Evolutionary conservation across 2,329 filamentous ascomycete genomes (phyloP), one percentile per base, ranked within the genome.

Genomic region (Massarina eburnea): DNA sequence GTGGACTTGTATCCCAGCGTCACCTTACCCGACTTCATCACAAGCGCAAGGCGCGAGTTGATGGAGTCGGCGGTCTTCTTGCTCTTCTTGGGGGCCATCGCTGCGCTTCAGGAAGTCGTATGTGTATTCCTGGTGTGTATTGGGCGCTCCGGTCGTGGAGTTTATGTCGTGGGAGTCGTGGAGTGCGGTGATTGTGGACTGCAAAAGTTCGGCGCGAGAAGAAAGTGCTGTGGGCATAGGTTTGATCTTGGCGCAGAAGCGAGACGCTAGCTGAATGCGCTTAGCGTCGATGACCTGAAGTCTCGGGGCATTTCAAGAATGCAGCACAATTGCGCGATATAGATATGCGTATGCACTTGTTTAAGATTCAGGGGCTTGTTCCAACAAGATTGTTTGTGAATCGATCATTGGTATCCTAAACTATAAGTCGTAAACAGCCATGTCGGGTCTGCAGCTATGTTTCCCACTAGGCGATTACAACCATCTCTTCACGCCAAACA

Each of bases 1-100:
- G 82, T 92, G 56, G 84, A 88, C 79, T 92, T 91, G 83, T 92
- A 92, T 69, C 91, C 91, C 60, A 95, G 83, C 58, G 84, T 91
- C 80, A 96, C 90, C 82, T 88, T 88, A 68, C 83, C 82, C 49
- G 75, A 81, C 75, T 84, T 84, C 81, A 85, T 84, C 62, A 84
- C 82, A 73, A 85, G 79, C 70, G 83, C 83, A 58, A 86, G 77
- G 73, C 84, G 81, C 52, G 59, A 64, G 78, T 85, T 84, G 79
- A 86, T 88, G 77, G 79, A 84, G 80, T 91, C 87, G 71, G 88
- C 84, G 77, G 89, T 85, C 81, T 91, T 95, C 84, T 89, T 92
- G 58, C 48, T 58, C 78, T 88, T 89, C 85, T 90, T 55, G 58
- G 56, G 49, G 47, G 57, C 38, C 39, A 51, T 67, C 64, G 63